Base-by-base conservation (phyloP, 2,329 filamentous ascomycete species). In the Onygenales sp. region DNA sequence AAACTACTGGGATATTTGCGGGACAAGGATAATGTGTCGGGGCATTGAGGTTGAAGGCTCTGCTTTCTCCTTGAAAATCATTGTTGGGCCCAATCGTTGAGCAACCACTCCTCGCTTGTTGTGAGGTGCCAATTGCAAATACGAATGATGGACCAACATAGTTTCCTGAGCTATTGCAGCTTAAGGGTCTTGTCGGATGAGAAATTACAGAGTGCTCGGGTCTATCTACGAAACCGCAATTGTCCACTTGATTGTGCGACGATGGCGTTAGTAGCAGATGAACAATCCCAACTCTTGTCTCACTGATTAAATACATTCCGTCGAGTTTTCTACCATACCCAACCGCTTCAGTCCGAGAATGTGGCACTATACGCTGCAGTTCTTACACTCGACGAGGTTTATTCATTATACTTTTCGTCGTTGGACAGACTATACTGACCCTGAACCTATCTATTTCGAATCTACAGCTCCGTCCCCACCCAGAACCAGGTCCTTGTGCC, bases 401-500 rank as follows among this genome's bases (percentile, higher is more conserved):
- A 75, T 78, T 72, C 79, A 81, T 81, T 78, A 77, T 71, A 65
- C 66, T 74, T 71, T 78, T 80, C 82, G 46, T 49, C 46, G 45
- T 78, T 73, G 79, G 84, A 81, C 81, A 83, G 84, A 88, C 86
- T 88, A 84, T 89, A 87, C 85, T 89, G 74, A 83, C 74, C 68
- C 72, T 62, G 54, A 54, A 55, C 58, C 57, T 55, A 33, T 49
- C 9, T 31, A 52, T 55, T 59, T 53, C 52, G 54, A 51, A 52
- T 48, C 62, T 72, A 70, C 72, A 95, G 90, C 79, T 85, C 84
- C 78, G 88, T 95, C 72, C 89, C 93, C 66, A 95, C 90, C 76
- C 79, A 91, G 77, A 89, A 96, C 76, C 87, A 97, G 76, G 85
- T 98, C 75, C 82, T 97, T 75, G 89, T 97, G 73, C 93, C 93